phyloP scores from a whole-genome alignment of 1,284 basidiomycete species.

The Trametes hirsuta region DNA sequence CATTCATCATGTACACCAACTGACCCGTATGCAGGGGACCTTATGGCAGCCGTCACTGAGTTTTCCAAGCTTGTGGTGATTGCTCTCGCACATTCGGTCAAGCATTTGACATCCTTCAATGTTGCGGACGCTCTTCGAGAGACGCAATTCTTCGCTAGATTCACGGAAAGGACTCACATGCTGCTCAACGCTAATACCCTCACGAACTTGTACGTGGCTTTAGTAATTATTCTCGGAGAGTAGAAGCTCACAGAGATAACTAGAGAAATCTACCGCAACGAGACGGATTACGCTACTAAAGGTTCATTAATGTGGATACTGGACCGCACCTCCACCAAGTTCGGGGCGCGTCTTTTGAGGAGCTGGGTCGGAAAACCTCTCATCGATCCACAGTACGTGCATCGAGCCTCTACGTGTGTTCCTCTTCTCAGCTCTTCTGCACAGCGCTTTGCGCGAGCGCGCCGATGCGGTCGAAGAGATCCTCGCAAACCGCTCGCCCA shows the following conservation, averaged over 20 bases:
- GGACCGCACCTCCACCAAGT: conserved; percentile 85
- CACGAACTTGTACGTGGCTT: conserved; percentile 68
- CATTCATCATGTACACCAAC: too few relatives aligned
- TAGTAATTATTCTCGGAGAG: background rate
- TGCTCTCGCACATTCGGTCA: conserved; percentile 78
- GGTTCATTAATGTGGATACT: conserved; percentile 89
- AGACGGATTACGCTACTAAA: conserved; percentile 74
- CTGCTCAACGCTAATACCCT: conserved; percentile 88
- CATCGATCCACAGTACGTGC: conserved; percentile 68
- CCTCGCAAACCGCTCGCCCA: conserved; percentile 56
- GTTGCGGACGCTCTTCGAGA: conserved; percentile 79
- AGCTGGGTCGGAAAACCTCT: conserved; percentile 90
- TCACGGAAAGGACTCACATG: conserved; percentile 85
- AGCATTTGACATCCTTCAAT: conserved; percentile 77
- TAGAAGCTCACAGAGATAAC: conserved; percentile 7
- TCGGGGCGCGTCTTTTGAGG: conserved; percentile 84
- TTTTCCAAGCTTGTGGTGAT: conserved; percentile 78
- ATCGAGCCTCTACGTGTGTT: background rate
- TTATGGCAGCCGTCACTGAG: conserved; percentile 68
- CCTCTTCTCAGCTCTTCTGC: background rate
- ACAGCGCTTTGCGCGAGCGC: conserved; percentile 73
- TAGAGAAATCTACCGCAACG: conserved; percentile 88
- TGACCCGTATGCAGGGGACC: conserved; percentile 27
- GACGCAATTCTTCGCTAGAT: conserved; percentile 78
- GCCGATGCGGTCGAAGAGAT: conserved; percentile 89